These are phyloP conservation scores for Sporothrix variecibatus DNA, from an alignment of 2,329 filamentous ascomycete genomes.

Conservation along the genomic window DNA sequence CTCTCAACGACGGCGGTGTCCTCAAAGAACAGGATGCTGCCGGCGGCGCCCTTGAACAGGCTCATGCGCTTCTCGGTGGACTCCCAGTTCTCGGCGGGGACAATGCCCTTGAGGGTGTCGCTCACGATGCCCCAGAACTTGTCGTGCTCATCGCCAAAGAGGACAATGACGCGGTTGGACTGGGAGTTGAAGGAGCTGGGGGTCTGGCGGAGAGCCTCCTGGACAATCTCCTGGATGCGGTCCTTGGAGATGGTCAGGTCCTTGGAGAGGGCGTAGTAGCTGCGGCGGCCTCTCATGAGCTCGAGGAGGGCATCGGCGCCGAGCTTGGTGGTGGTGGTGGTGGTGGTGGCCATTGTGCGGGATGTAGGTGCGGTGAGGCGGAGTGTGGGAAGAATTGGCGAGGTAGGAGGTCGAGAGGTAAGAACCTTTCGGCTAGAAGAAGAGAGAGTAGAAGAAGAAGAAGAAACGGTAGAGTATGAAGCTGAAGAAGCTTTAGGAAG, in stretches of 20 bases:
- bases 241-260: conserved; percentile 58
- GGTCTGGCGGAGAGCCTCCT: conserved; percentile 64
- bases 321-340: conserved; percentile 45
- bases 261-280: conserved; percentile 68
- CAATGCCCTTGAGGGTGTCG: conserved; percentile 66
- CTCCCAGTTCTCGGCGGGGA: conserved; percentile 65
- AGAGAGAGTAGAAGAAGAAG: neutral
- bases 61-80: conserved; percentile 48
- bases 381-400: conserved; percentile 5
- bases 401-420: conserved; percentile 11
- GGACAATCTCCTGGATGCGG: conserved; percentile 66
- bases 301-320: conserved; percentile 59
- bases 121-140: conserved; percentile 79
- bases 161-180: conserved; percentile 73
- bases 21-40: conserved; percentile 78
- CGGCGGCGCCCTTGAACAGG: conserved; percentile 71
- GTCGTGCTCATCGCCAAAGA: conserved; percentile 81
- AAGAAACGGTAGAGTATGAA: conserved; percentile 5
- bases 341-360: conserved; percentile 36
- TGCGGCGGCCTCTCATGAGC: conserved; percentile 67
- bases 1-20: conserved; percentile 67
- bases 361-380: neutral
- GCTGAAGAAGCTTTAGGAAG: conserved; percentile 15
- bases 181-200: conserved; percentile 90
- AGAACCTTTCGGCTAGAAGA: neutral